These are phyloP conservation scores for Setomelanomma holmii DNA, from an alignment of 2,329 filamentous ascomycete genomes.

Conservation along the genomic window DNA sequence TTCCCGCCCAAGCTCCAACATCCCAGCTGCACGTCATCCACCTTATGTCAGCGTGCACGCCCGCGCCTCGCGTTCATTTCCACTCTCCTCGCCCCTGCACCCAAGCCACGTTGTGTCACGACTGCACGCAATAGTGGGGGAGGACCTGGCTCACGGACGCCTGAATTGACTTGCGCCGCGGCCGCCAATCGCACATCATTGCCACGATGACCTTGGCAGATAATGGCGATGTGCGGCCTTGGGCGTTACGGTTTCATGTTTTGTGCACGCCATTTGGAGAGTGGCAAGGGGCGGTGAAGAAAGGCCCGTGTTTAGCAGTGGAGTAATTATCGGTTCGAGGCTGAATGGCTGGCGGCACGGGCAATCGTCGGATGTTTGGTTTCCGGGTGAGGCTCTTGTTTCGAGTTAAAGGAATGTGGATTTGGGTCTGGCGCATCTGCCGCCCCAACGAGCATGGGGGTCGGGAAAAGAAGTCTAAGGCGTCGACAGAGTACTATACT, in stretches of 20 bases:
- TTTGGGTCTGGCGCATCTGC: background rate
- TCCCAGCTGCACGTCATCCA: conserved; percentile 20
- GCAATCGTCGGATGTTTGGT: background rate
- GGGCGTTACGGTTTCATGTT: conserved; percentile 4
- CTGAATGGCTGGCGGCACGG: background rate
- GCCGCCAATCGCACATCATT: background rate
- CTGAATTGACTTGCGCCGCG: background rate
- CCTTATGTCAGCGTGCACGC: conserved; percentile 8
- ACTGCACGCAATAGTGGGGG: conserved; percentile 24
- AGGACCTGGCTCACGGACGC: conserved; percentile 11
- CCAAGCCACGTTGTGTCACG: conserved; percentile 16
- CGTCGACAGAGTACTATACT: too few species aligned
- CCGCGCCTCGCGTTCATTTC: background rate
- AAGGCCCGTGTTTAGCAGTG: background rate
- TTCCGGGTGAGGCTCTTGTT: conserved; percentile 3
- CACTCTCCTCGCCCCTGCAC: background rate
- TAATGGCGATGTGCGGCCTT: conserved; percentile 4
- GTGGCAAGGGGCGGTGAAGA: background rate
- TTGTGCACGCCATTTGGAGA: too few species aligned
- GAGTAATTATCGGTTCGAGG: background rate
- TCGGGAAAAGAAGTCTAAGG: background rate
- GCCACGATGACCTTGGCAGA: background rate
- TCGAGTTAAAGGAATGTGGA: background rate
- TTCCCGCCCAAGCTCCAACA: conserved; percentile 11
- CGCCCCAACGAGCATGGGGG: background rate